These are phyloP conservation scores for Tagetes erecta DNA, from an alignment of 129 eudicot genomes.

Conservation along the genomic window DNA sequence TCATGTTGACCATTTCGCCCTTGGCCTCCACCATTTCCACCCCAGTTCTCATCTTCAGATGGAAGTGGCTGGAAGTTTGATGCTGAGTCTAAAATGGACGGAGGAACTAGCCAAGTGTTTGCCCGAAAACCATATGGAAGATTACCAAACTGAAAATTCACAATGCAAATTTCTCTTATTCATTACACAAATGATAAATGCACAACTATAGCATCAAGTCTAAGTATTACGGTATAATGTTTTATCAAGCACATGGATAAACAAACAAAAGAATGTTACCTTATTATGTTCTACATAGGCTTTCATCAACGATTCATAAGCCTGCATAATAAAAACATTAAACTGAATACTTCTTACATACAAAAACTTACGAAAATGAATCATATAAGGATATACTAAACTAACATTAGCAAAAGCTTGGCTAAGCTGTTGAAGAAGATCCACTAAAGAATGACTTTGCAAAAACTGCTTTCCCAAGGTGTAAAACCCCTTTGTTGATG, in stretches of 20 bases:
- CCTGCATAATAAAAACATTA: slow-evolving; percentile 50
- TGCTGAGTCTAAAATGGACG: slow-evolving; percentile 64
- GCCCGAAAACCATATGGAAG: slow-evolving; percentile 99
- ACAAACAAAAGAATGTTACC: slow-evolving; percentile 46
- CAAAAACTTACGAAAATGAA: neutral
- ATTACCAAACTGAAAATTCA: slow-evolving; percentile 85
- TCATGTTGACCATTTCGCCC: slow-evolving; percentile 77
- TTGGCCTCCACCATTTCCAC: slow-evolving; percentile 96
- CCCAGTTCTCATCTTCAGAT: slow-evolving; percentile 92
- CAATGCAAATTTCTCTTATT: slow-evolving; percentile 22
- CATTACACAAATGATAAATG: neutral
- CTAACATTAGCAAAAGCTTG: slow-evolving; percentile 96
- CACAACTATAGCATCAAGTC: slow-evolving; percentile 22
- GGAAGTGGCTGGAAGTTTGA: slow-evolving; percentile 68
- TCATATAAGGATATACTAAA: neutral
- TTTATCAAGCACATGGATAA: slow-evolving; percentile 21
- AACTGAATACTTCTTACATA: slow-evolving; percentile 1
- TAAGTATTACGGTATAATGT: neutral
- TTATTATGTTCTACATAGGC: slow-evolving; percentile 94
- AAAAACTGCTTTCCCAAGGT: slow-evolving; percentile 83
- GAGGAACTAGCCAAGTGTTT: slow-evolving; percentile 91
- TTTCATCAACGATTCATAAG: slow-evolving; percentile 86
- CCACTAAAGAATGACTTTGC: slow-evolving; percentile 90
- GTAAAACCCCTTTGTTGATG: slow-evolving; percentile 87
- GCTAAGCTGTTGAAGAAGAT: slow-evolving; percentile 97